Percentiles rank a stretch among this genome's conserved stretches.
Evolutionary conservation across 2,329 filamentous ascomycete genomes (phyloP).

Genomic region (Nothomitra cinnamomea): DNA sequence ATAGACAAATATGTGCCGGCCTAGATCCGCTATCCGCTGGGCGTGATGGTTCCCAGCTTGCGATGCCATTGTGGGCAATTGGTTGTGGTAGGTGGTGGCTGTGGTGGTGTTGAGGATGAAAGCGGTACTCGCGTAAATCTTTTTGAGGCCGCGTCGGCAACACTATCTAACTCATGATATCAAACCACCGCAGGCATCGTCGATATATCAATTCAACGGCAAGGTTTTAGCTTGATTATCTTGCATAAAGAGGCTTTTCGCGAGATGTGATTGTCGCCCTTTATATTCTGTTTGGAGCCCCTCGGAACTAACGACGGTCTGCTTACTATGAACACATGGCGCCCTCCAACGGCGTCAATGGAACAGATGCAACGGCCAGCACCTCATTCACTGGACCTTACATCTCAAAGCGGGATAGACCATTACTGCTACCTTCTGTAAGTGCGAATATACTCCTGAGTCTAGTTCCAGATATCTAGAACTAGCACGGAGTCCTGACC

Average conservation of each 20-base stretch:
- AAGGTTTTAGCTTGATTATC: too few species aligned
- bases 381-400: neutral
- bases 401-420: constrained; percentile 14
- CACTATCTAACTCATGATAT: too few species aligned
- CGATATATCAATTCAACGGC: too few species aligned
- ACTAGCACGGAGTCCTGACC: neutral
- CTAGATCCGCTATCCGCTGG: constrained; percentile 20
- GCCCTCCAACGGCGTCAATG: neutral
- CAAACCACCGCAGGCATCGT: too few species aligned
- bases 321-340: neutral
- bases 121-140: neutral
- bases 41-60: neutral
- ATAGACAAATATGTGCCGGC: constrained; percentile 45
- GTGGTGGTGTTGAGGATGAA: neutral
- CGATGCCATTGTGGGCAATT: neutral
- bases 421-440: constrained; percentile 36
- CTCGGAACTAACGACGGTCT: neutral
- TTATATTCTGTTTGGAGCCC: too few species aligned
- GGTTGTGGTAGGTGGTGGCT: neutral
- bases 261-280: too few species aligned
- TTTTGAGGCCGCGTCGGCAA: too few species aligned
- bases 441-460: constrained; percentile 6
- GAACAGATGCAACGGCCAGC: neutral
- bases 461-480: too few species aligned
- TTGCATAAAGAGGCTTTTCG: too few species aligned